Base-by-base conservation (phyloP, 1,284 basidiomycete genomes). In the Microstroma glucosiphilum region DNA sequence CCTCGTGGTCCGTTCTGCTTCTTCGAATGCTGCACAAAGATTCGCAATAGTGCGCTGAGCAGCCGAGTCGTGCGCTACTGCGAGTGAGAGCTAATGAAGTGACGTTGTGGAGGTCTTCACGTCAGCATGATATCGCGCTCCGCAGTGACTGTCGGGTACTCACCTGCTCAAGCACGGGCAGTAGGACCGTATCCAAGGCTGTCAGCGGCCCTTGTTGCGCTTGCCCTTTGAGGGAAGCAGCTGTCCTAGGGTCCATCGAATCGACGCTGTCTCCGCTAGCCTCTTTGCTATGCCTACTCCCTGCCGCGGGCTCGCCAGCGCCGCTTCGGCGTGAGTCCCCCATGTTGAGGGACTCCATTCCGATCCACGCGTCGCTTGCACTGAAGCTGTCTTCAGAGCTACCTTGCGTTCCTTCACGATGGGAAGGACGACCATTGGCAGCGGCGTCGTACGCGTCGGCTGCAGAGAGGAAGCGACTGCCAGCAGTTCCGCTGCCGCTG, bases 1-100 rank as follows among this genome's bases (percentile, higher is more conserved):
- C 1, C 72, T 70, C 17, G 72, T 75, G n/a, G 73, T 65, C 56
- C 62, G 57, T 60, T 76, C 73, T 11, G 70, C 72, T 48, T 72
- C 62, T 51, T 69, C 65, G 19, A 76, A 46, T 21, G 70, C 68
- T 21, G 53, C 54, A 2, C 72, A 59, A 15, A 76, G 60, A 19
- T 66, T 66, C 23, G 62, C 58, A 57, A 76, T 59, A 23, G 73
- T 69, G 0, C 65, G 63, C 6, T 73, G 68, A 7, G 72, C 72
- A 23, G 72, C 70, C n/a, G 66, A 58, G 21, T 68, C 62, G 40
- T 68, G 64, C 8, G 69, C 59, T 0, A 74, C 73, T 1, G 73
- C 73, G 60, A 72, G 59, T 17, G 68, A 69, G 46, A 75, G 69
- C 61, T 70, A 26, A 7, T 23, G 25, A 7, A 19, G 19, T 21